Evolutionary conservation across 345 rosid genomes (phyloP), one percentile per base, ranked within the genome.

Genomic region (Eutrema yunnanense): DNA sequence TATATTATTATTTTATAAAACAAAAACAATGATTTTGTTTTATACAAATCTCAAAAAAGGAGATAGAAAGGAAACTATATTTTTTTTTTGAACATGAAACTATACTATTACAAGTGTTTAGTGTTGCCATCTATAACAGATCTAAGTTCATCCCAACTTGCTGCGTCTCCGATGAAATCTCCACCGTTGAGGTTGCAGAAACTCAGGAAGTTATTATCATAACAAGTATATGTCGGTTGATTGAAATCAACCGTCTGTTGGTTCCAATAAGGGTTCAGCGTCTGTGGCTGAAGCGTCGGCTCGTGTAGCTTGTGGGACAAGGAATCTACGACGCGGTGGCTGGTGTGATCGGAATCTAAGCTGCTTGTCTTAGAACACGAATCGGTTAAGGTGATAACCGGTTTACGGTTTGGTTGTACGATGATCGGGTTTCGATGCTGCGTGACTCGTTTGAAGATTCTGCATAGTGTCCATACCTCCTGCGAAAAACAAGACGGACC

Each of bases 381-480:
- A 30, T 82, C 82, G 3, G 74, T 66, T 29, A 78, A 66, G 11
- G 78, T 70, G 44, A 58, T 77, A 71, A 77, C 77, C 69, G 64
- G 73, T 71, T 67, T 71, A 51, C 68, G 76, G 12, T 65, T 65
- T 72, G 49, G 64, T 52, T 75, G 73, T 67, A 72, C 58, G 72
- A 36, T 40, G 49, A 58, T 32, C 32, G 62, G 57, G 22, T 64
- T 80, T 51, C 59, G 78, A 58, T 59, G 71, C 6, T 73, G 49
- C 32, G 85, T 83, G 50, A 74, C 59, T 78, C 96, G 81, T 79
- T 84, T 85, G 84, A 90, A 84, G 63, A 90, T 85, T 76, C 96
- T 80, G 70, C 96, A 90, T 1, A 90, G 87, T 56, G 96, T 90
- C 96, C 93, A 88, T 16, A 90, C 90, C 74, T 90, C 96, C 96